A percentile compares a stretch with the other conserved stretches of the same genome.
These are phyloP conservation scores for Closterium sp. DNA, from an alignment of 139 green algal genomes.

Conservation along the genomic window DNA sequence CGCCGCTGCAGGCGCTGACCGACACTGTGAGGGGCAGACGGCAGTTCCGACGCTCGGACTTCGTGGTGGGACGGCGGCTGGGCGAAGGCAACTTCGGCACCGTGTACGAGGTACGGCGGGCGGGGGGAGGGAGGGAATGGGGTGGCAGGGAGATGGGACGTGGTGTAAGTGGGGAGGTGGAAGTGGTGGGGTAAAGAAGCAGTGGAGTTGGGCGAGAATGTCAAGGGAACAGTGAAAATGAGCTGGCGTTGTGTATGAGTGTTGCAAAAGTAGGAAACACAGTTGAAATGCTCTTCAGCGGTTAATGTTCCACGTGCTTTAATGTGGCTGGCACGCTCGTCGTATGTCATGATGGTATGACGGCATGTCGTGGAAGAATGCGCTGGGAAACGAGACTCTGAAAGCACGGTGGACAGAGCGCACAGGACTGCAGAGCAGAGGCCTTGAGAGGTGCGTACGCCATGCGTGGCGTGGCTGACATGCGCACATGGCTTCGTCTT, in stretches of 20 bases:
- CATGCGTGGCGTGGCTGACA: background rate
- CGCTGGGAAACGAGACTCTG: background rate
- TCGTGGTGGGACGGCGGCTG: slow-evolving; percentile 39
- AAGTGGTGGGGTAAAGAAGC: background rate
- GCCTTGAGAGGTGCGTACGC: background rate
- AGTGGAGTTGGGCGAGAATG: too few species aligned
- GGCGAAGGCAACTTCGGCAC: slow-evolving; percentile 51
- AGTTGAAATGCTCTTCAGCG: too few species aligned
- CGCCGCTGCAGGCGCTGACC: slow-evolving; percentile 21
- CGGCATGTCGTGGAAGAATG: background rate
- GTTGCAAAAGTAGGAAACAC: background rate
- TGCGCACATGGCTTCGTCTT: background rate
- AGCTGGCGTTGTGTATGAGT: background rate
- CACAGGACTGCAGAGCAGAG: background rate
- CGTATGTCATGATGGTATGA: background rate
- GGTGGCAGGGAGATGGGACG: background rate
- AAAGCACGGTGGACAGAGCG: background rate
- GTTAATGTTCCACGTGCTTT: too few species aligned
- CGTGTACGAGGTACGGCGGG: slow-evolving; percentile 46
- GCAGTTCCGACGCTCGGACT: slow-evolving; percentile 38
- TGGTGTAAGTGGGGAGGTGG: background rate
- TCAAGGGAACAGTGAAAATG: too few species aligned
- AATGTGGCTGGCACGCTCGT: background rate
- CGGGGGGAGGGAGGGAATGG: background rate
- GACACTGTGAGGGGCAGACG: slow-evolving; percentile 20